A percentile compares a stretch with the other conserved stretches of the same genome.
phyloP scores from a whole-genome alignment of 805 yeast genomes.

The Diddensiella transvaalensis region DNA sequence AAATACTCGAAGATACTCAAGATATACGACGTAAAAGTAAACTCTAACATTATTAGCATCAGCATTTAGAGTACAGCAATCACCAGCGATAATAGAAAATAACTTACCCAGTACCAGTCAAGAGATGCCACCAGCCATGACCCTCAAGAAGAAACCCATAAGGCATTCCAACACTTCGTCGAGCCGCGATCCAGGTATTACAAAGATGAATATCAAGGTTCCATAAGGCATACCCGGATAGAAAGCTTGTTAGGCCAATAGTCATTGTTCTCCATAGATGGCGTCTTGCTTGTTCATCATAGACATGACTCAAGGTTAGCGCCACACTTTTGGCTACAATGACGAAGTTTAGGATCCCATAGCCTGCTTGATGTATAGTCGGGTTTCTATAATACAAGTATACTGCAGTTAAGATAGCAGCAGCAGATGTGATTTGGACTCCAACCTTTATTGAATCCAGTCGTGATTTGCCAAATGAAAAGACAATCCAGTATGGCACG shows the following conservation, averaged over 20 bases:
- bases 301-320: conserved; percentile 52
- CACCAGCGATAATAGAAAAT: background rate
- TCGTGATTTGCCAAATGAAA: conserved; percentile 51
- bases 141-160: conserved; percentile 83
- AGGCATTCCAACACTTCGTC: conserved; percentile 75
- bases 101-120: conserved; percentile 41
- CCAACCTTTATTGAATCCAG: conserved; percentile 45
- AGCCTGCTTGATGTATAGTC: conserved; percentile 81
- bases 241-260: conserved; percentile 59
- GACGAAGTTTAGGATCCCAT: conserved; percentile 71
- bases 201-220: conserved; percentile 84
- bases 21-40: conserved; percentile 74
- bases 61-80: no score
- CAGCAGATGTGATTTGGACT: conserved; percentile 47
- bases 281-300: conserved; percentile 43
- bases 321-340: conserved; percentile 60
- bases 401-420: conserved; percentile 60
- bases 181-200: conserved; percentile 47
- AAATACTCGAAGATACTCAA: conserved; percentile 69
- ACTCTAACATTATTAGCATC: conserved; percentile 65
- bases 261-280: conserved; percentile 54
- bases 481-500: conserved; percentile 84
- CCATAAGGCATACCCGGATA: conserved; percentile 81
- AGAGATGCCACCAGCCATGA: conserved; percentile 97
- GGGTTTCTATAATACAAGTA: conserved; percentile 78